Evolutionary conservation across 1,139 yeast genomes (phyloP).

Genomic region (Saccharomyces hybrid): DNA sequence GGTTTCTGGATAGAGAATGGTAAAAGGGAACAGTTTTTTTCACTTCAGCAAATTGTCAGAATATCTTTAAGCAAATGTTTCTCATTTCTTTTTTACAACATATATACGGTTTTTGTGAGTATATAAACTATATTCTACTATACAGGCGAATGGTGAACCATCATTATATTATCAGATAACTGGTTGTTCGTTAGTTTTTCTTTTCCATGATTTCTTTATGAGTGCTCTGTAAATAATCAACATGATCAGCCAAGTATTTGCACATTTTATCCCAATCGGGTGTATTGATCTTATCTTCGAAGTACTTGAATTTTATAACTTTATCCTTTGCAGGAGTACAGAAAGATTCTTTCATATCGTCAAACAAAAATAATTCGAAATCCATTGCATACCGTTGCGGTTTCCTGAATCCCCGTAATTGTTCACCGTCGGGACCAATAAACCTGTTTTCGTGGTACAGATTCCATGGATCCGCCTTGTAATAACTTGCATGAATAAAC

Average conservation of each 20-base stretch:
- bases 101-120: neutral
- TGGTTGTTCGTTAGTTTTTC: neutral
- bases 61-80: neutral
- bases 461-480: conserved; percentile 55
- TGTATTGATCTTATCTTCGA: conserved; percentile 7
- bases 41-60: neutral
- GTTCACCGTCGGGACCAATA: conserved; percentile 37
- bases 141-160: neutral
- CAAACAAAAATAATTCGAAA: conserved; percentile 19
- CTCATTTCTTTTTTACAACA: neutral
- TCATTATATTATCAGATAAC: neutral
- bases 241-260: conserved; percentile 14
- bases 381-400: conserved; percentile 13
- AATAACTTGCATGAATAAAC: conserved; percentile 62
- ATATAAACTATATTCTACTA: neutral
- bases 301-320: conserved; percentile 13
- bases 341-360: conserved; percentile 11
- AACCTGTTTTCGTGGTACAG: conserved; percentile 39
- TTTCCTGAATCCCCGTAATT: conserved; percentile 18
- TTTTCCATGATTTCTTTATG: conserved; percentile 8
- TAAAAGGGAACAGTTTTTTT: neutral
- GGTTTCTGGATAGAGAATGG: conserved; percentile 11
- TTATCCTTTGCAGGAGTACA: conserved; percentile 9
- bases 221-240: conserved; percentile 12
- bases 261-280: conserved; percentile 17